These are phyloP conservation scores for Mycena capillaripes DNA, from an alignment of 768 basidiomycete genomes.

Conservation along the genomic window DNA sequence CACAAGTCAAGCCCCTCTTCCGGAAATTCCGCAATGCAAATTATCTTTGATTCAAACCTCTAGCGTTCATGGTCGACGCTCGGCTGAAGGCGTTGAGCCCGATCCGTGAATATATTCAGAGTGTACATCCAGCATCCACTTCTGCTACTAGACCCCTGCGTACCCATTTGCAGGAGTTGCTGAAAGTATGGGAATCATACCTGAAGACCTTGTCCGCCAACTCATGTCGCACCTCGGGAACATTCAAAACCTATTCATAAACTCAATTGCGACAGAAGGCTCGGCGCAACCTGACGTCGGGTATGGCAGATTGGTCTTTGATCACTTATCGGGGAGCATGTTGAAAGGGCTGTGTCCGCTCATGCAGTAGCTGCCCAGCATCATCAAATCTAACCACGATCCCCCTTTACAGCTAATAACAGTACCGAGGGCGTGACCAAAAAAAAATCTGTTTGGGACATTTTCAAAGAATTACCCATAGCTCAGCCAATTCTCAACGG, in stretches of 20 bases:
- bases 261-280: background rate
- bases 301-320: background rate
- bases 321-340: background rate
- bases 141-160: background rate
- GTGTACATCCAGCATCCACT: background rate
- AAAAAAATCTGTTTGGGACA: no score
- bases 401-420: no score
- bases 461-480: no score
- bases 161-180: background rate
- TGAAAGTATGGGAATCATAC: background rate
- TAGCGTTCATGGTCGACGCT: background rate
- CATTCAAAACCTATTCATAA: background rate
- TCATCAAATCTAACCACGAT: background rate
- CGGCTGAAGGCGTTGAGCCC: background rate
- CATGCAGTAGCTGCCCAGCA: background rate
- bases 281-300: background rate
- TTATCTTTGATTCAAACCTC: background rate
- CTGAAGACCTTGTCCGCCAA: background rate
- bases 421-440: no score
- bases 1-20: background rate
- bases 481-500: no score
- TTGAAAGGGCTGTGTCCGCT: background rate
- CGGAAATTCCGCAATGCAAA: background rate
- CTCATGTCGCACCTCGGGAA: background rate
- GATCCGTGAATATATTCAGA: background rate